Conservation (phyloP, 2,329 filamentous ascomycete genomes). For the Exophiala xenobiotica region DNA sequence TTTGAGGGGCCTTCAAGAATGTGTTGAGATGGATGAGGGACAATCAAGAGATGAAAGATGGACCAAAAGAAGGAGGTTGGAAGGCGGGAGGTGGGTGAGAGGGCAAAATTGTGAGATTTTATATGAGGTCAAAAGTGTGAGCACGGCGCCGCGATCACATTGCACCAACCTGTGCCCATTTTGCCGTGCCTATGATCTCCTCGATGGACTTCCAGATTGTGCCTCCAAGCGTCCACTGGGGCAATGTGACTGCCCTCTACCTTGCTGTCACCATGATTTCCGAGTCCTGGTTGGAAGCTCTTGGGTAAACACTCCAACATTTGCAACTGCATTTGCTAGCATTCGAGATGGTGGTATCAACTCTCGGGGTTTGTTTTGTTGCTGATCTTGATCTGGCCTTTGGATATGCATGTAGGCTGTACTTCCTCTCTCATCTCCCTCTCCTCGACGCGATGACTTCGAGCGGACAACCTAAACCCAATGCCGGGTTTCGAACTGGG, state of each 20-base stretch:
- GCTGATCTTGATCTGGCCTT: background rate
- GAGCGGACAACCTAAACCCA: too few relatives aligned
- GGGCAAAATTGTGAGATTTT: background rate
- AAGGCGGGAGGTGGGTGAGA: background rate
- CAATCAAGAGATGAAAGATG: constrained; percentile 5
- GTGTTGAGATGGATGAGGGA: background rate
- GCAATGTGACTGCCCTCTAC: background rate
- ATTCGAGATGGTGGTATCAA: background rate
- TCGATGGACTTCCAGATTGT: background rate
- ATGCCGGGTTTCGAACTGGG: background rate
- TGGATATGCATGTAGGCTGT: too few relatives aligned
- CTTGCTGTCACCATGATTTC: background rate
- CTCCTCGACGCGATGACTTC: too few relatives aligned
- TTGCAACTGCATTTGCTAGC: too few relatives aligned
- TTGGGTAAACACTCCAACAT: too few relatives aligned
- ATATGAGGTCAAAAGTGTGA: background rate
- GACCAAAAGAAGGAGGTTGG: background rate
- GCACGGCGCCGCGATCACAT: background rate
- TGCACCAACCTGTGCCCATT: too few relatives aligned
- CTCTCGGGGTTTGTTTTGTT: background rate
- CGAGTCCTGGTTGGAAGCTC: too few relatives aligned
- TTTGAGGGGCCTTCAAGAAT: background rate
- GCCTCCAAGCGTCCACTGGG: background rate
- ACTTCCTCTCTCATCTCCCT: too few relatives aligned
- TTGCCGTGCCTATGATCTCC: background rate